A percentile compares a stretch with the other conserved stretches of the same genome.
Conservation (phyloP, 257 asterid genomes). For the Lantana camara region DNA sequence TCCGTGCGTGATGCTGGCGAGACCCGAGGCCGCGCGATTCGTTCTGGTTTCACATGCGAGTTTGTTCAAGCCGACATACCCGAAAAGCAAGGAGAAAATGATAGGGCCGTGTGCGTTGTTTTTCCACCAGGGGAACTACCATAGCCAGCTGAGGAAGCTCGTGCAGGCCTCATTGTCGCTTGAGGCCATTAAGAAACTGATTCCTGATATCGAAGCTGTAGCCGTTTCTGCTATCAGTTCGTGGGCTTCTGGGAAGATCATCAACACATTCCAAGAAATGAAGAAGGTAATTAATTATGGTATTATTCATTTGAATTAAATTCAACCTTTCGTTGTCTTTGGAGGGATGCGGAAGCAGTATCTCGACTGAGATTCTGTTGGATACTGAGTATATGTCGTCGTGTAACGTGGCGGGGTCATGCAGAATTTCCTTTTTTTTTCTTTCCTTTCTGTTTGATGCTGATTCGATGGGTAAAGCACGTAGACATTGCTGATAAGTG, state of each 20-base stretch:
- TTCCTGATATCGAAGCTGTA: conserved; percentile 48
- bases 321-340: too few relatives aligned
- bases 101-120: conserved; percentile 76
- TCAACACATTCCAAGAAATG: conserved; percentile 62
- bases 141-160: conserved; percentile 51
- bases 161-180: conserved; percentile 59
- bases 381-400: background rate
- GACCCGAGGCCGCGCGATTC: conserved; percentile 75
- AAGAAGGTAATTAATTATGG: conserved; percentile 42
- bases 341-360: background rate
- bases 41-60: conserved; percentile 66
- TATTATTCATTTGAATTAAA: too few relatives aligned
- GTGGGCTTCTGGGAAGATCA: conserved; percentile 42
- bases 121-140: conserved; percentile 76
- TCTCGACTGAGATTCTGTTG: background rate
- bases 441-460: too few relatives aligned
- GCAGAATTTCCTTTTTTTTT: background rate
- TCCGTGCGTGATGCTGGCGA: conserved; percentile 81
- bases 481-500: background rate
- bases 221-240: conserved; percentile 50
- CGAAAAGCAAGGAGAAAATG: conserved; percentile 86
- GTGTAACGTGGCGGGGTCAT: background rate
- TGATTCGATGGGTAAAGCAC: too few relatives aligned
- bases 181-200: conserved; percentile 44
- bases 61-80: conserved; percentile 77